These are phyloP conservation scores for Pelagomonas calceolata DNA, from an alignment of 108 stramenopile species.

Conservation along the genomic window DNA sequence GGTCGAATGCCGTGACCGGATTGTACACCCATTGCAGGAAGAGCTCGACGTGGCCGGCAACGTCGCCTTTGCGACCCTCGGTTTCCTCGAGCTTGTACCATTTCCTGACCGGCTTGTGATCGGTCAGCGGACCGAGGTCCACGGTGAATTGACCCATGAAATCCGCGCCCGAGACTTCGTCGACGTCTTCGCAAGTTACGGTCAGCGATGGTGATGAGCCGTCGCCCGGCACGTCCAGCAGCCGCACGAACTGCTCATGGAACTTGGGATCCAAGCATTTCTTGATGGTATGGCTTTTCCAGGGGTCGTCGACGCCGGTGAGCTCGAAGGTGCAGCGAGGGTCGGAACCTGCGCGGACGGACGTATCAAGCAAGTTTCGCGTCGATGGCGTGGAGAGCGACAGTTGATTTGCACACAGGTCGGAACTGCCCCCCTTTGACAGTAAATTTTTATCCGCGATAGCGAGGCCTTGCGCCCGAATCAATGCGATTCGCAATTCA, in stretches of 20 bases:
- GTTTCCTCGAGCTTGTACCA: constrained; percentile 1
- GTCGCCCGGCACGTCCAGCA: background rate
- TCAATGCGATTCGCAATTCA: constrained; percentile 8
- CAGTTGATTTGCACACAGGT: too few relatives aligned
- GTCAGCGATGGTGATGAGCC: background rate
- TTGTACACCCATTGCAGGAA: background rate
- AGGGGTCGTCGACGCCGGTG: background rate
- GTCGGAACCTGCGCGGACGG: too few relatives aligned
- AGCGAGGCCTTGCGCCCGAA: background rate
- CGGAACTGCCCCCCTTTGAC: background rate
- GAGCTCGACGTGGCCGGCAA: too few relatives aligned
- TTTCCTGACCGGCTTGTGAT: background rate
- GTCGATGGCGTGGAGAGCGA: too few relatives aligned
- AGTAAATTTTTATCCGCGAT: constrained; percentile 13
- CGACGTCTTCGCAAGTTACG: constrained; percentile 4
- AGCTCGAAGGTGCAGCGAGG: constrained; percentile 1
- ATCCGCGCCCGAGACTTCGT: background rate
- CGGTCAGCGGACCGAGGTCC: background rate
- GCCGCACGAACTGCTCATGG: constrained; percentile 12
- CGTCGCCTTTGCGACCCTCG: background rate
- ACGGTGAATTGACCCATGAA: constrained; percentile 1
- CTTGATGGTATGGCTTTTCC: constrained; percentile 3
- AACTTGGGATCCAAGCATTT: constrained; percentile 18
- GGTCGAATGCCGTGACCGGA: background rate
- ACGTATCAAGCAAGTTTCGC: too few relatives aligned